Base-by-base conservation (phyloP, 768 basidiomycete genomes). In the Mycena vitilis region DNA sequence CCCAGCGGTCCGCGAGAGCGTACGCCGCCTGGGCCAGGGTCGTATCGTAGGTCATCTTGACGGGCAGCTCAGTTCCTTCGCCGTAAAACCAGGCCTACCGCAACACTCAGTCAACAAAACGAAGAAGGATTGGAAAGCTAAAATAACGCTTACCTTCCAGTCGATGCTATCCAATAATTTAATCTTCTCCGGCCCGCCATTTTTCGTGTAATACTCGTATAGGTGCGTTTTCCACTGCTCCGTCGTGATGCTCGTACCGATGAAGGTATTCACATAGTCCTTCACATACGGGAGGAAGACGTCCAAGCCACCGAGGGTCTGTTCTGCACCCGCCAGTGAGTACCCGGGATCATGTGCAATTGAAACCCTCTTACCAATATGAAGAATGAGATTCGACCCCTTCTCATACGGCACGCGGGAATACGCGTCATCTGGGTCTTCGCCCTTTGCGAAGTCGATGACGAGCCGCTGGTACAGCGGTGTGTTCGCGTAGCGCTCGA, bases 351-450 rank as follows among this genome's bases (percentile, higher is more conserved):
- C 9, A 23, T 8, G n/a, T n/a, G 34, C 15, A 18, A 47, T 20
- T 25, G 18, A 23, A 45, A 40, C 42, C 18, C 20, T 47, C 23
- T 7, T 60, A 92, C 93, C 96, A 25, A 98, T 84, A 75, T 94
- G 86, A 18, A 96, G 86, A 18, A 99, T 82, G 73, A 99, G 89
- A 77, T 95, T 97, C 12, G 94, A 86, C 23, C 96, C 96, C 79
- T 96, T 94, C 77, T 93, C 93, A 73, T 97, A 97, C 1, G 96
- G 92, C 52, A 98, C 84, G 64, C 84, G 82, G 68, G 85, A 82
- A 78, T 91, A 95, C 12, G 93, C 91, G 55, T 91, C 91, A 73
- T 96, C 93, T 2, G 92, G 89, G 75, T 92, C 90, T 79, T 95
- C 88, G 13, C 92, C 91, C 55, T 83, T 78, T 49, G 91, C 86